phyloP scores from a whole-genome alignment of 78 protist species.

The Isochrysis galbana region DNA sequence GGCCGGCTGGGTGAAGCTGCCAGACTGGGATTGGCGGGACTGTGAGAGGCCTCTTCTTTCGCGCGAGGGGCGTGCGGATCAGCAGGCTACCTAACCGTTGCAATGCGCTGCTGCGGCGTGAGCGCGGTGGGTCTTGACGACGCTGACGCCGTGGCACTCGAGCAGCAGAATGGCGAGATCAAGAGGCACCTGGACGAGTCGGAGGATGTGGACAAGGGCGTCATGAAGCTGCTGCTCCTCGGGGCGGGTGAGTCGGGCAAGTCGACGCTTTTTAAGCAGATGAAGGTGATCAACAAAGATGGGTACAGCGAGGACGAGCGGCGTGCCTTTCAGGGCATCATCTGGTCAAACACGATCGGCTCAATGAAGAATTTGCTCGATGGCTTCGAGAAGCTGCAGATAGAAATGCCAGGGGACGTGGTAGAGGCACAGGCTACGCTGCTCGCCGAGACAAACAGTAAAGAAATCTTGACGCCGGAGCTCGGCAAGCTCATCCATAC shows the following conservation, averaged over 20 bases:
- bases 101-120: too few species aligned
- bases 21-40: too few species aligned
- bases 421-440: background rate
- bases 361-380: conserved; percentile 57
- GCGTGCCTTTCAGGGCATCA: conserved; percentile 55
- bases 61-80: too few species aligned
- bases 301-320: conserved; percentile 74
- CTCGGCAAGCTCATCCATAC: background rate
- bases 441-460: background rate
- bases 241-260: conserved; percentile 89
- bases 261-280: conserved; percentile 79
- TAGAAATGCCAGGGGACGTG: background rate
- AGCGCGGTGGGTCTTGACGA: too few species aligned
- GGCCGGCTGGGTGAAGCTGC: too few species aligned
- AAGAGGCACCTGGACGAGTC: background rate
- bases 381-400: background rate
- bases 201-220: background rate
- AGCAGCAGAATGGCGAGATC: background rate
- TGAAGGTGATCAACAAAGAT: conserved; percentile 74
- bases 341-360: conserved; percentile 62
- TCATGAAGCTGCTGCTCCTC: background rate
- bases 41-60: too few species aligned
- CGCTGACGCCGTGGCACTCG: too few species aligned
- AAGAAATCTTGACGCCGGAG: background rate
- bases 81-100: too few species aligned